Evolutionary conservation across 2,329 filamentous ascomycete genomes (phyloP), one percentile per base, ranked within the genome.

Genomic region (Talaromyces sp.): DNA sequence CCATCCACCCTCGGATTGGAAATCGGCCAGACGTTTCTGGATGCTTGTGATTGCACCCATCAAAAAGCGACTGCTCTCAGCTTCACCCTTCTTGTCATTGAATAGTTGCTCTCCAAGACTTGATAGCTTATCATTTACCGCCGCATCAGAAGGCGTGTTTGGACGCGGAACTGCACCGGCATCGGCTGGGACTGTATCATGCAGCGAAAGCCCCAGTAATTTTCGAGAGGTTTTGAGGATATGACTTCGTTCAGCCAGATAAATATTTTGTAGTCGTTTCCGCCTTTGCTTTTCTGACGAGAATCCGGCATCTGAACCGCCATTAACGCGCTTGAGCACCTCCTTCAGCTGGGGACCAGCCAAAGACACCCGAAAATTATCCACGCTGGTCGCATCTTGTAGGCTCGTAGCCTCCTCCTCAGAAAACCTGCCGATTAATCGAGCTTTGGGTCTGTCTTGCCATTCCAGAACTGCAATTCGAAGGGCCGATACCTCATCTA

Each of bases 401-500:
- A 96, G 77, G 68, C 90, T 92, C 59, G 87, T 82, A 17, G 86
- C 81, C 78, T 96, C 91, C 67, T 95, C 90, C 53, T 88, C 86
- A 0, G 90, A 91, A 60, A 93, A 85, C 1, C 86, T 85, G 14
- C 84, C 84, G 49, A 86, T 80, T 1, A 97, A 82, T 67, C 92
- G 87, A 52, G 82, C 81, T n/a, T 85, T 81, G n/a, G 91, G 80
- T 38, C 91, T 86, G 64, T 84, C 85, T 76, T 98, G 93, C 81
- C 89, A 90, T 81, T 98, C 95, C 52, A 95, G 77, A 7, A 96
- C 79, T 2, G 88, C 88, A 50, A 96, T 81, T 62, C 95, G 86
- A 68, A 99, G 80, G 27, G 93, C 92, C 13, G 88, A 85, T 50
- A 95, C 80, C 73, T 97, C 87, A 73, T 95, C 91, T 65, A 97